phyloP scores from a whole-genome alignment of 805 yeast species.

The Jamesozyma spencerorum region DNA sequence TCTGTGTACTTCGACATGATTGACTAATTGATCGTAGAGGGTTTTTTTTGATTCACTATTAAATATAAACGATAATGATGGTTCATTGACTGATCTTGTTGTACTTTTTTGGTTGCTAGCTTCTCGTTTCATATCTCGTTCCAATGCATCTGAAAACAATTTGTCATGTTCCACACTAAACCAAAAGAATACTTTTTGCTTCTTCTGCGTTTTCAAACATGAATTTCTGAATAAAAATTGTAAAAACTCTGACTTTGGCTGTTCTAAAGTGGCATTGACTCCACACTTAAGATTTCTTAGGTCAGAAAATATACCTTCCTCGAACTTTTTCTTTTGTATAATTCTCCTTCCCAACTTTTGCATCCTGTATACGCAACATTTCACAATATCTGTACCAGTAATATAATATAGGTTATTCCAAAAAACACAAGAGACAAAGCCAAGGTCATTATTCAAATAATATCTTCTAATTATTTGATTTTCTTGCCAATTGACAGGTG shows the following conservation, averaged over 20 bases:
- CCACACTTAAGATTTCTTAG: conserved; percentile 79
- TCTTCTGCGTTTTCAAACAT: conserved; percentile 88
- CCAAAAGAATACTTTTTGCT: conserved; percentile 96
- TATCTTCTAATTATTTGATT: conserved; percentile 81
- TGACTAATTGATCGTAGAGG: conserved; percentile 44
- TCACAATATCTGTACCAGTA: conserved; percentile 93
- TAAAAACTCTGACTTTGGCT: conserved; percentile 76
- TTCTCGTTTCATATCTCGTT: conserved; percentile 82
- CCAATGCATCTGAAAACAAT: conserved; percentile 85
- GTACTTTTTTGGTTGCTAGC: conserved; percentile 51
- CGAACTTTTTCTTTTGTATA: conserved; percentile 83
- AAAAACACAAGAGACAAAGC: conserved; percentile 82
- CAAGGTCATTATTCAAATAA: conserved; percentile 78
- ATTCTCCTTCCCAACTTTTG: conserved; percentile 83
- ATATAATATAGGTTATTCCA: conserved; percentile 87
- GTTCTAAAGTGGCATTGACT: conserved; percentile 76
- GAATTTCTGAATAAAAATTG: conserved; percentile 76
- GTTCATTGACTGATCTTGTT: conserved; percentile 63
- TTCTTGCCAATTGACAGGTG: conserved; percentile 90
- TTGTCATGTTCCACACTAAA: conserved; percentile 90
- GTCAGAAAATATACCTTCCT: conserved; percentile 92
- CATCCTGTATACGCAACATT: conserved; percentile 81
- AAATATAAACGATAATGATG: conserved; percentile 67
- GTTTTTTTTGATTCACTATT: conserved; percentile 37
- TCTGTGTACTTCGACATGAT: conserved; percentile 4